Evolutionary conservation across 495 filamentous ascomycete species (phyloP).

Genomic region (Podospora fimiseda): DNA sequence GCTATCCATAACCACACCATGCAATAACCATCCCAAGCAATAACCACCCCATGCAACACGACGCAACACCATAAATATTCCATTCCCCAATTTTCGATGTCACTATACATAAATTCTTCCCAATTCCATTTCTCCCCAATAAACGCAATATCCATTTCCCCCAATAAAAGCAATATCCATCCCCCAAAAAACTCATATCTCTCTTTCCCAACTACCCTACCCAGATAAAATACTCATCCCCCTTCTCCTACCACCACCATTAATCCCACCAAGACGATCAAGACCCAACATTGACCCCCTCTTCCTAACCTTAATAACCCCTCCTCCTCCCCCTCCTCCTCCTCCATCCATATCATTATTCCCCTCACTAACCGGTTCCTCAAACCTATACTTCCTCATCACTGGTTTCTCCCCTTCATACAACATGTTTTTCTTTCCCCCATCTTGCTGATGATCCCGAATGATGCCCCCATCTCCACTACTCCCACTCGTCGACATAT

Average conservation of each 20-base stretch:
- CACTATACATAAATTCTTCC: neutral
- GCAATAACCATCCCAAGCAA: too few relatives aligned
- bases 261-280: too few relatives aligned
- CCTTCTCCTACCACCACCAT: neutral
- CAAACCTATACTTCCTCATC: too few relatives aligned
- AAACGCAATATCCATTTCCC: neutral
- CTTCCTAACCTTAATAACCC: neutral
- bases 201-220: neutral
- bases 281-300: neutral
- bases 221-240: neutral
- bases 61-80: too few relatives aligned
- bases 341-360: too few relatives aligned
- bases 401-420: too few relatives aligned
- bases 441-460: neutral
- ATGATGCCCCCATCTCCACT: neutral
- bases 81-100: too few relatives aligned
- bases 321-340: neutral
- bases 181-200: neutral
- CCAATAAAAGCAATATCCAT: too few relatives aligned
- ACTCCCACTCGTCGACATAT: neutral
- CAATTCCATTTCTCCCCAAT: neutral
- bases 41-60: too few relatives aligned
- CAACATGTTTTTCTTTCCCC: too few relatives aligned
- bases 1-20: too few relatives aligned
- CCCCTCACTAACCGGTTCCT: too few relatives aligned